These are phyloP conservation scores for Candida oleophila DNA, from an alignment of 805 yeast genomes.

Conservation along the genomic window DNA sequence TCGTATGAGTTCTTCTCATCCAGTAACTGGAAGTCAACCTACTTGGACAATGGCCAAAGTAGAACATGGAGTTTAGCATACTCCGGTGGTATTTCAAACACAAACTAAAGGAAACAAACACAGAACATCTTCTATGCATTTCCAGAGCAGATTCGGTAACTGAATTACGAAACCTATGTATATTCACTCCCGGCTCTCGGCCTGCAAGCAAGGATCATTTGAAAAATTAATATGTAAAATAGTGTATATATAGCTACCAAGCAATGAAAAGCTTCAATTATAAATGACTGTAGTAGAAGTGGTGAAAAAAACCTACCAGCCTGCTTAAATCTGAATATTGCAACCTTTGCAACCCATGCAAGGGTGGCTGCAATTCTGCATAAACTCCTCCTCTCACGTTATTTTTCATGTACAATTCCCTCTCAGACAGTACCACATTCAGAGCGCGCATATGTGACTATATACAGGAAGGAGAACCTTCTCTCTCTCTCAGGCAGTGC, in stretches of 20 bases:
- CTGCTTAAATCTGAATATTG: too few relatives aligned
- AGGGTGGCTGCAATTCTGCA: neutral
- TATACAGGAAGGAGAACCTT: too few relatives aligned
- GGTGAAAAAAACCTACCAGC: too few relatives aligned
- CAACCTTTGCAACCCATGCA: neutral
- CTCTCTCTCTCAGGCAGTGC: too few relatives aligned
- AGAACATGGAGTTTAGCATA: constrained; percentile 62
- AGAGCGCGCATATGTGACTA: too few relatives aligned
- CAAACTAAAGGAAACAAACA: constrained; percentile 6
- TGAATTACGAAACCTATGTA: neutral
- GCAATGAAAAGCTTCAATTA: neutral
- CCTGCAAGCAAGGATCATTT: neutral
- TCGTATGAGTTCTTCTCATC: constrained; percentile 60
- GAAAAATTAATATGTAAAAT: neutral
- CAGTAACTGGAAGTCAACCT: constrained; percentile 22
- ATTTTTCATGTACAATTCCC: neutral
- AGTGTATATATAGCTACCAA: too few relatives aligned
- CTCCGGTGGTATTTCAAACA: constrained; percentile 47
- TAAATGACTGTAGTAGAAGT: too few relatives aligned
- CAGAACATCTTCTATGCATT: neutral
- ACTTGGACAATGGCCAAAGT: constrained; percentile 63
- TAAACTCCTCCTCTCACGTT: neutral
- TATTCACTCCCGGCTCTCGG: too few relatives aligned
- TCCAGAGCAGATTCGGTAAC: neutral
- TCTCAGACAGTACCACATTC: too few relatives aligned